phyloP scores from a whole-genome alignment of 2,329 filamentous ascomycete species.

The Xylariaceae sp. region DNA sequence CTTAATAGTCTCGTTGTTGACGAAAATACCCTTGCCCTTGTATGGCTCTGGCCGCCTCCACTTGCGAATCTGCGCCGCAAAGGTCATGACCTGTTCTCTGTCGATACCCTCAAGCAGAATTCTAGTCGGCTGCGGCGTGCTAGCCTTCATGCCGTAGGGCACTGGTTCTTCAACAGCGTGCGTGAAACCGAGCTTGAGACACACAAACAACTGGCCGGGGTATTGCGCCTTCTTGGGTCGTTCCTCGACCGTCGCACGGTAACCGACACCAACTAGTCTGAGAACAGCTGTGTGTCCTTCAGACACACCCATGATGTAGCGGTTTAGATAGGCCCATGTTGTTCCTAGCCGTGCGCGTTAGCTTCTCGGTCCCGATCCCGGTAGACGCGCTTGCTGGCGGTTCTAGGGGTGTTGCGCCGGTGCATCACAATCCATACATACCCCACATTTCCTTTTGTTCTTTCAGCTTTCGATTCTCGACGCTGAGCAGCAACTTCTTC shows the following conservation, averaged over 20 bases:
- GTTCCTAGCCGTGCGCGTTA: conserved; percentile 56
- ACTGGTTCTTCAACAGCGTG: conserved; percentile 89
- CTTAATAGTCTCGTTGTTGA: conserved; percentile 96
- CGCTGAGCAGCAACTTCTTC: conserved; percentile 60
- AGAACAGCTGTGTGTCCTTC: conserved; percentile 95
- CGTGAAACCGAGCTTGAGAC: conserved; percentile 91
- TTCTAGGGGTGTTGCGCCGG: neutral
- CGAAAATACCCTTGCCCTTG: conserved; percentile 98
- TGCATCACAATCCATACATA: conserved; percentile 33
- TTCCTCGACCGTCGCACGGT: conserved; percentile 80
- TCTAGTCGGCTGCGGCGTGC: conserved; percentile 82
- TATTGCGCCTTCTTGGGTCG: conserved; percentile 69
- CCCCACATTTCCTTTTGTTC: conserved; percentile 96
- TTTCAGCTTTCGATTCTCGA: conserved; percentile 62
- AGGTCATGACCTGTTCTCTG: conserved; percentile 81
- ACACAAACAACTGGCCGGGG: conserved; percentile 81
- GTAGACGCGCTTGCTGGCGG: neutral
- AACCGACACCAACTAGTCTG: conserved; percentile 89
- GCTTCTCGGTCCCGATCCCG: neutral
- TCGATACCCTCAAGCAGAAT: conserved; percentile 85
- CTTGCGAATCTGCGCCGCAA: conserved; percentile 79
- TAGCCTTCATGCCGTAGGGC: conserved; percentile 76
- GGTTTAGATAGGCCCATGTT: conserved; percentile 80
- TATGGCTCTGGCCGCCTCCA: conserved; percentile 96
- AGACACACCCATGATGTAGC: conserved; percentile 87